Conservation (phyloP, 202 grass and related monocot species). For the Panicum hallii region DNA sequence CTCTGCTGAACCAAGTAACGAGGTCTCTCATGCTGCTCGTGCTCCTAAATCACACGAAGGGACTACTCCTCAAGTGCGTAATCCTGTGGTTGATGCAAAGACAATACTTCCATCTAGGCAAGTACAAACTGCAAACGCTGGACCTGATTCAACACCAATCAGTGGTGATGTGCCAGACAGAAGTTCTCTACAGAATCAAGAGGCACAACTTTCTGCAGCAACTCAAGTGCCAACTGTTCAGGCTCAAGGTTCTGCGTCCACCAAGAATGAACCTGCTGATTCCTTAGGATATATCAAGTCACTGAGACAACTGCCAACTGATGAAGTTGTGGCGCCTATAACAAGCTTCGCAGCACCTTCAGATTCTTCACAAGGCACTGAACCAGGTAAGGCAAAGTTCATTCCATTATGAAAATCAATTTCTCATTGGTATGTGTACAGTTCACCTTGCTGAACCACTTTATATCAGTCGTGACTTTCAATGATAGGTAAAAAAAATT, state of each 20-base stretch:
- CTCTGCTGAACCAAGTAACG: neutral
- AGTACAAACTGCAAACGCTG: slow-evolving; percentile 12
- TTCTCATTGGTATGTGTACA: neutral
- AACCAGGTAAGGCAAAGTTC: slow-evolving; percentile 10
- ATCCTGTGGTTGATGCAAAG: slow-evolving; percentile 16
- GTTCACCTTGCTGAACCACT: neutral
- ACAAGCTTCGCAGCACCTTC: neutral
- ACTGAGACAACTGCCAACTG: neutral
- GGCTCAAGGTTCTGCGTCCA: neutral
- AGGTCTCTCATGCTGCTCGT: neutral
- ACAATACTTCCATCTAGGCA: neutral
- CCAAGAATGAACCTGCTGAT: neutral
- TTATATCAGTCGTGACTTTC: neutral
- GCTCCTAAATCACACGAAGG: slow-evolving; percentile 11
- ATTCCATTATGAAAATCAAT: neutral
- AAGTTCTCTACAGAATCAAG: slow-evolving; percentile 5
- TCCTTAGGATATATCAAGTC: slow-evolving; percentile 3
- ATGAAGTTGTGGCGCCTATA: slow-evolving; percentile 10
- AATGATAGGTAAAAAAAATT: slow-evolving; percentile 22
- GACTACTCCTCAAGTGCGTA: neutral
- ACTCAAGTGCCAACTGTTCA: neutral
- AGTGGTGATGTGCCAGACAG: neutral
- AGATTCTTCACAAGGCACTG: slow-evolving; percentile 5
- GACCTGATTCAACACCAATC: slow-evolving; percentile 1
- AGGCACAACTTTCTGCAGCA: neutral